A percentile compares a stretch with the other conserved stretches of the same genome.
Evolutionary conservation across 495 filamentous ascomycete species (phyloP).

Genomic region (Apiosordaria backusii): DNA sequence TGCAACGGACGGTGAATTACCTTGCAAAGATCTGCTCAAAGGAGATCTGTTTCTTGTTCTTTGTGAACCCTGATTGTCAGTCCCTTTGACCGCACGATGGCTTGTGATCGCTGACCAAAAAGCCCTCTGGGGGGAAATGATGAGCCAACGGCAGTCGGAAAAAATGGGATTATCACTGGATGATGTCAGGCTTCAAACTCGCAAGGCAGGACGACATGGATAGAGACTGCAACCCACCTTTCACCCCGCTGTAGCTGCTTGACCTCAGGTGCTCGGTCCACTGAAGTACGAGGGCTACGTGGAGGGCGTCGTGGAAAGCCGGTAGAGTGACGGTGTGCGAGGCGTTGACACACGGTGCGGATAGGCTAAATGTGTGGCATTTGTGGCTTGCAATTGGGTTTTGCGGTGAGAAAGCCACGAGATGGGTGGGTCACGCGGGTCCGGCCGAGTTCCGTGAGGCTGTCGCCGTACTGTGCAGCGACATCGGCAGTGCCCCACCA

Average conservation of each 20-base stretch:
- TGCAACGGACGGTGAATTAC: slow-evolving; percentile 4
- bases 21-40: not conserved
- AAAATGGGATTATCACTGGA: not conserved
- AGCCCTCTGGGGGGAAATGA: too few species aligned
- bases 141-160: not conserved
- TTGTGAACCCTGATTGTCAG: not conserved
- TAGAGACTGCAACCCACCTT: not conserved
- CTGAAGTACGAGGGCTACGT: not conserved
- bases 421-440: slow-evolving; percentile 20
- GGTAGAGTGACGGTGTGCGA: not conserved
- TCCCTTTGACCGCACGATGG: not conserved
- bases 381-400: slow-evolving; percentile 4
- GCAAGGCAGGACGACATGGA: not conserved
- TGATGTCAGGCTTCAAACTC: slow-evolving; percentile 9
- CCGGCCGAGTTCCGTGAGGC: not conserved
- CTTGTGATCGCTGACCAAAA: not conserved
- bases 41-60: not conserved
- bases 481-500: not conserved
- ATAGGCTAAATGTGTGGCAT: not conserved
- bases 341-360: not conserved
- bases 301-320: not conserved
- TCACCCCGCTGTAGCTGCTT: not conserved
- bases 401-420: not conserved
- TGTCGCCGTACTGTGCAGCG: slow-evolving; percentile 14
- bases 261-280: not conserved